Conservation (phyloP, 805 yeast genomes). For the Zygosaccharomyces bisporus region DNA sequence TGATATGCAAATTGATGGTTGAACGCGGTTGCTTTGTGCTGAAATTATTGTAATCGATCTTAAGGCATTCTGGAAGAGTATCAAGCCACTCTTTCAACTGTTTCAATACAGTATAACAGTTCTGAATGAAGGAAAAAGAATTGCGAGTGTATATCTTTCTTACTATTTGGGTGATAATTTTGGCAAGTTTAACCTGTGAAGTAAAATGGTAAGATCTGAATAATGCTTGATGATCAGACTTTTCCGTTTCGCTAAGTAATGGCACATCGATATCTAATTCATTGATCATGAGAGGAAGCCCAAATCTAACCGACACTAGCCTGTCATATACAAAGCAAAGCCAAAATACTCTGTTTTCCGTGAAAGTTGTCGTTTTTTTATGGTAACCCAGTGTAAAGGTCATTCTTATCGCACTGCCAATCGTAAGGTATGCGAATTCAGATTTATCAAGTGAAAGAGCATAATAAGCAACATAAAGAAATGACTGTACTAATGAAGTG, state of each 20-base stretch:
- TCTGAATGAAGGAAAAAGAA: constrained; percentile 18
- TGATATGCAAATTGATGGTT: constrained; percentile 22
- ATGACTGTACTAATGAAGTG: constrained; percentile 17
- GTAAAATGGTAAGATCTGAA: constrained; percentile 18
- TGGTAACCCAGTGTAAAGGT: constrained; percentile 18
- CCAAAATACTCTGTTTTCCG: constrained; percentile 21
- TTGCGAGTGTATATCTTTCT: constrained; percentile 21
- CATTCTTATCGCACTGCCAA: constrained; percentile 21
- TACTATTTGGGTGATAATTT: constrained; percentile 18
- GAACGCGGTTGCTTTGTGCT: constrained; percentile 13
- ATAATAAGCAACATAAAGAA: constrained; percentile 19
- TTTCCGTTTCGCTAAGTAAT: constrained; percentile 9
- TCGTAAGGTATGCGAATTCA: constrained; percentile 16
- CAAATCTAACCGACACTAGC: constrained; percentile 20
- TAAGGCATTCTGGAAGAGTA: constrained; percentile 14
- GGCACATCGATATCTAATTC: constrained; percentile 21
- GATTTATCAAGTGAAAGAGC: constrained; percentile 19
- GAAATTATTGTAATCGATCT: constrained; percentile 16
- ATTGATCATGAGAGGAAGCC: constrained; percentile 19
- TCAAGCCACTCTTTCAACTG: constrained; percentile 19
- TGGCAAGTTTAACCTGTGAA: constrained; percentile 21
- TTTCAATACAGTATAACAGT: constrained; percentile 18
- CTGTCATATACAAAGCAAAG: constrained; percentile 23
- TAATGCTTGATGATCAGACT: constrained; percentile 5
- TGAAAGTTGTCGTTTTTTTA: constrained; percentile 9